These are phyloP conservation scores for Castanea mollissima DNA, from an alignment of 306 rosid genomes.

Conservation along the genomic window DNA sequence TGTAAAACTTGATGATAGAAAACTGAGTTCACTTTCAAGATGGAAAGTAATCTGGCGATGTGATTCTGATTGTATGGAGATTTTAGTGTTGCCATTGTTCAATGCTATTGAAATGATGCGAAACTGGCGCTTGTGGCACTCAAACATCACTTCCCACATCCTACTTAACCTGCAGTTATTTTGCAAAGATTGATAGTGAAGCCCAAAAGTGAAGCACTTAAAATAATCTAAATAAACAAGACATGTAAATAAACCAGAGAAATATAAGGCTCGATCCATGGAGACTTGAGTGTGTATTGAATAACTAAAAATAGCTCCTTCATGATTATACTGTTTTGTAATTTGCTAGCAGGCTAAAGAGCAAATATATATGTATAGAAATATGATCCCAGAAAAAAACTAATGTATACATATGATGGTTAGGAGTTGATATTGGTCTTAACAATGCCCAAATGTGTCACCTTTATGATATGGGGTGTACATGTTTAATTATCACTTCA, in stretches of 20 bases:
- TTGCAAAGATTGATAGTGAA: conserved; percentile 27
- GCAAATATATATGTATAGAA: neutral
- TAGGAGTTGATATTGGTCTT: neutral
- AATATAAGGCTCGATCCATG: neutral
- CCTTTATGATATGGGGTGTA: neutral
- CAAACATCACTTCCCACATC: conserved; percentile 93
- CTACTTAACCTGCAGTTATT: conserved; percentile 58
- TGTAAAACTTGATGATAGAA: conserved; percentile 55
- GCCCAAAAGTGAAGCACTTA: conserved; percentile 18
- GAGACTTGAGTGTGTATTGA: neutral
- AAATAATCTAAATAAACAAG: conserved; percentile 1
- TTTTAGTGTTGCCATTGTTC: conserved; percentile 48
- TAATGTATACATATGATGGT: neutral
- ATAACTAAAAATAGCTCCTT: neutral
- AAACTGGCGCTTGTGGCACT: conserved; percentile 81
- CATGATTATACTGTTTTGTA: neutral
- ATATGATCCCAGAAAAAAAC: neutral
- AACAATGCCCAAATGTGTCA: neutral
- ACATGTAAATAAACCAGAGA: neutral
- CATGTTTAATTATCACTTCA: neutral
- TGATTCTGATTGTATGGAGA: conserved; percentile 60
- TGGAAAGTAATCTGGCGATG: conserved; percentile 54
- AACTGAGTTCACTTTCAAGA: conserved; percentile 70
- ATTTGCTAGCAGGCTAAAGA: neutral
- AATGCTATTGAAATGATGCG: conserved; percentile 59